Percentiles rank a stretch among this genome's conserved stretches.
Evolutionary conservation across 179 eudicot genomes (phyloP).

Genomic region (Spinacia oleracea): DNA sequence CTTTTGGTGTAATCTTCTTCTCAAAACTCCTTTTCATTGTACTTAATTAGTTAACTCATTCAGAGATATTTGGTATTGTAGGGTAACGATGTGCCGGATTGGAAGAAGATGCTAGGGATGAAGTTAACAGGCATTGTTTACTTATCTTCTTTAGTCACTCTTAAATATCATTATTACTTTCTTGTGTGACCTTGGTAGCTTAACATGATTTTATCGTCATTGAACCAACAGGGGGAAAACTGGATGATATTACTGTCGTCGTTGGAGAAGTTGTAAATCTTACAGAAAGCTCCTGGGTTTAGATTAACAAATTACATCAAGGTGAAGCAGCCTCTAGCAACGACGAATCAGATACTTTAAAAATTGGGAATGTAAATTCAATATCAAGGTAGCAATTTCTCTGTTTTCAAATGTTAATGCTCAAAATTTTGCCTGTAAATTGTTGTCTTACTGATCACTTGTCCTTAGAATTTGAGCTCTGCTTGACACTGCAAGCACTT

Average conservation of each 20-base stretch:
- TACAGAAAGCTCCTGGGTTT: constrained; percentile 20
- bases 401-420: neutral
- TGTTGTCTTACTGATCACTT: too few relatives aligned
- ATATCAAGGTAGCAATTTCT: neutral
- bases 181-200: neutral
- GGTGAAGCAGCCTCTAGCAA: neutral
- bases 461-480: too few relatives aligned
- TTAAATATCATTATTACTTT: neutral
- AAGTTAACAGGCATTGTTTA: constrained; percentile 68
- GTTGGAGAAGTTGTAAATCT: constrained; percentile 60
- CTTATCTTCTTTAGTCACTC: neutral
- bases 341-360: neutral
- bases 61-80: constrained; percentile 23
- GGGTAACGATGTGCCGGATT: constrained; percentile 79
- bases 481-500: too few relatives aligned
- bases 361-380: neutral
- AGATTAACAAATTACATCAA: neutral
- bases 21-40: too few relatives aligned
- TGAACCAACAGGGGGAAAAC: constrained; percentile 88
- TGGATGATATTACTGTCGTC: constrained; percentile 84
- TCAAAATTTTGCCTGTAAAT: too few relatives aligned
- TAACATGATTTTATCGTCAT: constrained; percentile 5
- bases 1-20: neutral
- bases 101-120: constrained; percentile 80
- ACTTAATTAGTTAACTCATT: neutral